Evolutionary conservation across 345 rosid species (phyloP), one percentile per base, ranked within the genome.

Genomic region (Linum trigynum): DNA sequence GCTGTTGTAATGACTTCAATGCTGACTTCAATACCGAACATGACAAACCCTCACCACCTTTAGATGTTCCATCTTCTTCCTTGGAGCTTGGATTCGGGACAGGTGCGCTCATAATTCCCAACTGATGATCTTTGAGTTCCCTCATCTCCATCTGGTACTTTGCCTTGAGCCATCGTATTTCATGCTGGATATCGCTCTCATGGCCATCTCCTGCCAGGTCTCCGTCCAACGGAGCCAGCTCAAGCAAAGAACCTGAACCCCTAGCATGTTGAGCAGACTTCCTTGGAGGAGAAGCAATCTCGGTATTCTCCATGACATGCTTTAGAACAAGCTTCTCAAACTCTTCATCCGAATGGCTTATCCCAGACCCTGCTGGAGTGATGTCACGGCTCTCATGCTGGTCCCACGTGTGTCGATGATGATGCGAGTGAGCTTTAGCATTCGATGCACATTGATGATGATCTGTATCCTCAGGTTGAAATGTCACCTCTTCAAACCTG

Each of bases 401-500:
- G 77, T 59, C 82, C 97, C 94, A 88, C 0, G 72, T 78, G 75
- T 86, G 89, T 69, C 61, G 77, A 69, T 79, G 78, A 35, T 48
- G 78, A 45, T 74, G 77, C 1, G 70, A 63, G 50, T 71, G 78
- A 69, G 64, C 72, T 39, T 72, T 61, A 39, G 38, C 56, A 15
- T 70, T 68, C 17, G 74, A 69, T 38, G 75, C 76, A 38, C 66
- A 68, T 5, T 76, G 65, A 41, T 50, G 78, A 62, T 74, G 77
- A 72, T 78, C 77, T 0, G 86, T 70, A 69, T 80, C 80, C 55
- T 84, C 85, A 5, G 71, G 81, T 69, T 77, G 83, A 65, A 75
- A 83, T 0, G 84, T 88, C 1, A 90, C 77, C 84, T 94, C 96
- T 73, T 87, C 95, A 39, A 94, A 90, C 61, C 90, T 81, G 50